These are phyloP conservation scores for Aspergillus affinis DNA, from an alignment of 495 filamentous ascomycete genomes.

Conservation along the genomic window DNA sequence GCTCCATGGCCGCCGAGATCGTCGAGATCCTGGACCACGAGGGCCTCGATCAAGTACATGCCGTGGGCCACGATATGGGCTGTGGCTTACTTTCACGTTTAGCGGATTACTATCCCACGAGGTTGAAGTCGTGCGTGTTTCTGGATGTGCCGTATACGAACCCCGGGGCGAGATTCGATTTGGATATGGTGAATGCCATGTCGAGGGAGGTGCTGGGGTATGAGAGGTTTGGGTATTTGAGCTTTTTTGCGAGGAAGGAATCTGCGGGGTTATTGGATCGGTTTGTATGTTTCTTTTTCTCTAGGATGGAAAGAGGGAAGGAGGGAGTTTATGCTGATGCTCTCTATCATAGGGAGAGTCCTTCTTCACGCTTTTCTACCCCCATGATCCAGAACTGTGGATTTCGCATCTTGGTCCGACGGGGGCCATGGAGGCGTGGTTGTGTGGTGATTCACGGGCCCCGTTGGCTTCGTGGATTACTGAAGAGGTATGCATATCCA, in stretches of 20 bases:
- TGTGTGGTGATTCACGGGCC: constrained; percentile 17
- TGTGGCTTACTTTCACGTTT: constrained; percentile 30
- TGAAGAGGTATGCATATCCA: constrained; percentile 3
- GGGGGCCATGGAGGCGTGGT: constrained; percentile 25
- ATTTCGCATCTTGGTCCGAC: constrained; percentile 22
- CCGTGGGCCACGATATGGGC: constrained; percentile 31
- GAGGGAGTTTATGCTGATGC: neutral
- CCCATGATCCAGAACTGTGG: constrained; percentile 20
- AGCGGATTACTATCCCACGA: constrained; percentile 27
- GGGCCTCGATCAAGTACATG: constrained; percentile 12
- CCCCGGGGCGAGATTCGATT: constrained; percentile 23
- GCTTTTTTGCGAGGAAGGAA: constrained; percentile 24
- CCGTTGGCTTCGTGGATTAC: constrained; percentile 24
- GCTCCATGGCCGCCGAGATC: constrained; percentile 38
- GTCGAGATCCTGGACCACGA: constrained; percentile 33
- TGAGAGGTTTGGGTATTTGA: constrained; percentile 28
- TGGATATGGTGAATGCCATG: constrained; percentile 23
- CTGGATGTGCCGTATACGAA: constrained; percentile 27
- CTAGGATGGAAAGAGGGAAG: too few species aligned
- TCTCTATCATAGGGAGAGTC: constrained; percentile 21
- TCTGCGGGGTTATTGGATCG: constrained; percentile 26
- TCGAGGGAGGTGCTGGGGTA: constrained; percentile 27
- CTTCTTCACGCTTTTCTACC: constrained; percentile 29
- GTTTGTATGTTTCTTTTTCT: constrained; percentile 21
- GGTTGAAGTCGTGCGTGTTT: constrained; percentile 25